Base-by-base conservation (phyloP, 164 flowering plant species). In the Buxus sempervirens region DNA sequence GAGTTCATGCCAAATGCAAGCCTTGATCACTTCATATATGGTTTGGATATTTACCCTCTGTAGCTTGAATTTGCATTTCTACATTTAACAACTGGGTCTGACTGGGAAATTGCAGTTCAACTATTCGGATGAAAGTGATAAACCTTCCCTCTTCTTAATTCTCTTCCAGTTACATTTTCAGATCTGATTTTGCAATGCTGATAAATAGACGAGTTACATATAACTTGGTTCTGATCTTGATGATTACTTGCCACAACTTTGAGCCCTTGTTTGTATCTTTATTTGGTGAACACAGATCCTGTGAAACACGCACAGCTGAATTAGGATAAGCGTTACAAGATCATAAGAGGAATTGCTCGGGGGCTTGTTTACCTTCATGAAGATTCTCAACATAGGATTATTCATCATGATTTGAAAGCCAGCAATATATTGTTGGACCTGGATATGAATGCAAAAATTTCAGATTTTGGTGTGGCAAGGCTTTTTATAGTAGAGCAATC, bases 391-490 rank as follows among this genome's bases (percentile, higher is more conserved):
- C 65, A 76, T 5, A 70, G 51, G 27, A 72, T 82, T 49, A 75
- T 82, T 18, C 80, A 80, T 32, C 77, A 80, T 8, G 84, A 81
- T 70, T 66, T 81, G 7, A 80, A 80, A 68, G 70, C 85, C 0
- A 64, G 79, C 57, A 83, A 81, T 49, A 56, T 83, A 54, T 64
- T 81, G 9, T 54, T 84, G 14, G 82, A 80, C 25, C 56, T 1
- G 18, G 68, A 78, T 4, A 75, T 80, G 83, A 76, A 68, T 22
- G 70, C 83, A 0, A 82, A 80, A 57, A 80, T 84, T 27, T 54
- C 87, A 42, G 82, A 84, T 64, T 82, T 84, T 72, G 83, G 85
- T 23, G 68, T 76, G 78, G 83, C 85, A 19, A 76, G 64, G 66
- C 66, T 75, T 28, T 77, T 82, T 58, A 60, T 41, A 5, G 56